Base-by-base conservation (phyloP, 768 basidiomycete genomes). In the Naganishia kalamii region DNA sequence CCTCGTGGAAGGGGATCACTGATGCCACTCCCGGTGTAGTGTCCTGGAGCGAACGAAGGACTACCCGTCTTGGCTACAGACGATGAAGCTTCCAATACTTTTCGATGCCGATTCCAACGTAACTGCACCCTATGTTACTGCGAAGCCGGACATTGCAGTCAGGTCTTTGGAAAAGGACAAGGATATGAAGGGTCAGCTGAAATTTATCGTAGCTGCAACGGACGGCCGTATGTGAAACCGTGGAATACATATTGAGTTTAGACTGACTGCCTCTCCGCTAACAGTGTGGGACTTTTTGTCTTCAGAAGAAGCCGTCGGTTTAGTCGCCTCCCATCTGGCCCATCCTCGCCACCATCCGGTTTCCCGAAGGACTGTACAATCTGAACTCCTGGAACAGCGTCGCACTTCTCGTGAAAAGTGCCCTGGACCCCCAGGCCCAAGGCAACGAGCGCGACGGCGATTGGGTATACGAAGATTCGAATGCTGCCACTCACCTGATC, bases 401-500 rank as follows among this genome's bases (percentile, higher is more conserved):
- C n/a, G n/a, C n/a, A n/a, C n/a, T n/a, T n/a, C n/a, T n/a, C n/a
- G n/a, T n/a, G n/a, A n/a, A n/a, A n/a, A n/a, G 54, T 60, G 33
- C 40, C 54, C 64, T 4, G 54, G 54, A 6, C 32, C 32, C 32
- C 11, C 33, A 35, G 13, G 33, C 62, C 11, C 37, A 37, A 25
- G 54, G 37, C 13, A 35, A 57, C 23, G 54, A 40, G n/a, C 29
- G 19, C 29, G n/a, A 40, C 25, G 61, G 46, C 1, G 23, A 35
- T 0, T 77, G 76, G 76, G 70, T 70, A 2, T 77, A 52, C 65
- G 71, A 72, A 49, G 76, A 77, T 62, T 47, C 43, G 29, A 77
- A 77, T 61, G 74, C 72, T 1, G 74, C 76, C 0, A 77, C 76
- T 3, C 76, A 77, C 60, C 59, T 77, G 70, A 77, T 77, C 47